These are phyloP conservation scores for Trametes pubescens DNA, from an alignment of 1,284 basidiomycete species.

Conservation along the genomic window DNA sequence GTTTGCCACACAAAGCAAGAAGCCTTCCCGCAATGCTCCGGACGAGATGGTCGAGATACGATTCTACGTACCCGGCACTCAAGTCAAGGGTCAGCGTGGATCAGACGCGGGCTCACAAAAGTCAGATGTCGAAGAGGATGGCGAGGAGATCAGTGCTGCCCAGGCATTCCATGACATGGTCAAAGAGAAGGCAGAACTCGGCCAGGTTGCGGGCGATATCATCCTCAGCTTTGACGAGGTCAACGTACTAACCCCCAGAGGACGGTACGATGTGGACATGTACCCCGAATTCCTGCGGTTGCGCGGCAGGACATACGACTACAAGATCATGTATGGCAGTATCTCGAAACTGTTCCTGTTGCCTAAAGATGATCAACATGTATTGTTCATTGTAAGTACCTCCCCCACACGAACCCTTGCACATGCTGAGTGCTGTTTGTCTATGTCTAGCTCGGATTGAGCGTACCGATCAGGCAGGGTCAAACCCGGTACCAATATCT, in stretches of 20 bases:
- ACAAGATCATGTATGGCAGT: slow-evolving; percentile 94
- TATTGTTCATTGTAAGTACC: slow-evolving; percentile 86
- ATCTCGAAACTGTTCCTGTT: slow-evolving; percentile 93
- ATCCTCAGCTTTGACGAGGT: slow-evolving; percentile 98
- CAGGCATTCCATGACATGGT: slow-evolving; percentile 97
- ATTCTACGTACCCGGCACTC: slow-evolving; percentile 93
- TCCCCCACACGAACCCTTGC: background rate
- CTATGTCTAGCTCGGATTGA: slow-evolving; percentile 78
- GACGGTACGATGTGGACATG: slow-evolving; percentile 98
- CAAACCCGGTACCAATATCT: slow-evolving; percentile 98
- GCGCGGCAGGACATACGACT: slow-evolving; percentile 98
- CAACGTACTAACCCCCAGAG: slow-evolving; percentile 95
- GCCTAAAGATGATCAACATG: slow-evolving; percentile 97
- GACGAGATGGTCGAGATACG: slow-evolving; percentile 98
- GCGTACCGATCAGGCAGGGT: slow-evolving; percentile 95
- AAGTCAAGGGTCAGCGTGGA: slow-evolving; percentile 65
- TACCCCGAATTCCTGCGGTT: slow-evolving; percentile 94
- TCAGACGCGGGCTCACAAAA: slow-evolving; percentile 83
- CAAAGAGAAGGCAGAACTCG: slow-evolving; percentile 97
- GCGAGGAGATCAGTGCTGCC: slow-evolving; percentile 85
- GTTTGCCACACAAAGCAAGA: slow-evolving; percentile 74
- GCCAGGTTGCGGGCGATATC: slow-evolving; percentile 91
- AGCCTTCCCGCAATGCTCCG: slow-evolving; percentile 55
- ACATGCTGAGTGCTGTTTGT: slow-evolving; percentile 1
- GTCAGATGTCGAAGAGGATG: slow-evolving; percentile 70